Evolutionary conservation across 371 early-diverging fungal genomes (phyloP).

Genomic region (Apophysomyces elegans): DNA sequence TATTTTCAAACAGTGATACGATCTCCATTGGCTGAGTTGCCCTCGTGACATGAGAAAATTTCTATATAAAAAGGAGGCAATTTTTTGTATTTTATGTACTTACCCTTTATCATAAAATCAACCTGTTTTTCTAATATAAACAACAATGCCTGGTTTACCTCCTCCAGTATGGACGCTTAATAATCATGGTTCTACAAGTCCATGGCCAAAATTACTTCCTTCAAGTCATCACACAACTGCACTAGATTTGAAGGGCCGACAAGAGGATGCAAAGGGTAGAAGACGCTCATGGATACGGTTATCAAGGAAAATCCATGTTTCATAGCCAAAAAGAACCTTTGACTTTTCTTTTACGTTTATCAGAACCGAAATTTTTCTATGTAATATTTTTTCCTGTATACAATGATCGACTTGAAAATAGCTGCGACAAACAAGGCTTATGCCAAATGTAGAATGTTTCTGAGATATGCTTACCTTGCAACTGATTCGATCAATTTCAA

Average conservation of each 20-base stretch:
- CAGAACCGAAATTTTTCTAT: too few species aligned
- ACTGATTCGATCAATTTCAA: too few species aligned
- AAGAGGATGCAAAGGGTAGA: background rate
- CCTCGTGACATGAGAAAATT: background rate
- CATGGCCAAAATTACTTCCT: background rate
- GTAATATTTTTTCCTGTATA: background rate
- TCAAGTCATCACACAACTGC: background rate
- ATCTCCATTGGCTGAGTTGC: background rate
- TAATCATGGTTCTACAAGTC: background rate
- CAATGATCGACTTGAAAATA: too few species aligned
- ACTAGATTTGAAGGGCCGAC: background rate
- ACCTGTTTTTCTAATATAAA: background rate
- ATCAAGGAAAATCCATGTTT: background rate
- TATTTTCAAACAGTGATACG: slow-evolving; percentile 17
- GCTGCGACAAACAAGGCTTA: too few species aligned
- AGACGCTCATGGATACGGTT: background rate
- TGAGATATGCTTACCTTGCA: too few species aligned
- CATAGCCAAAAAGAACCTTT: background rate
- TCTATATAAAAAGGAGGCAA: background rate
- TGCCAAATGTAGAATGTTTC: too few species aligned
- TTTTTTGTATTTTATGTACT: background rate
- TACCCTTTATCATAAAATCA: background rate
- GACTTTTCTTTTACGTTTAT: background rate
- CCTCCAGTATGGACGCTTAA: background rate
- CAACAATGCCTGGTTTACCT: slow-evolving; percentile 9